These are phyloP conservation scores for Fusarium tricinctum DNA, from an alignment of 2,329 filamentous ascomycete species.

Conservation along the genomic window DNA sequence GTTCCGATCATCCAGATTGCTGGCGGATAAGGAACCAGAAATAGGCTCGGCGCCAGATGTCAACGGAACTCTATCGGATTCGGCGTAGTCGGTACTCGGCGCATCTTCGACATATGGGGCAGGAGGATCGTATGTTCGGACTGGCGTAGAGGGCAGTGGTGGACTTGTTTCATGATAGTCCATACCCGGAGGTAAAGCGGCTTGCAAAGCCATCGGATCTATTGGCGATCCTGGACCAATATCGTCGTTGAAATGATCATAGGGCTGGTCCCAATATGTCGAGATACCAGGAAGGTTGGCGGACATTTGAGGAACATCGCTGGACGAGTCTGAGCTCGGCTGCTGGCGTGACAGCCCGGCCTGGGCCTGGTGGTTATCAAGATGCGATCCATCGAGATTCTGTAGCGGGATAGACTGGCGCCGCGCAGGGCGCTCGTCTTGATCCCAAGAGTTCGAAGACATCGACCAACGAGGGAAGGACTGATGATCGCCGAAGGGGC, in stretches of 20 bases:
- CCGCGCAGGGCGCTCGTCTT: slow-evolving; percentile 47
- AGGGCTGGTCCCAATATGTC: slow-evolving; percentile 67
- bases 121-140: slow-evolving; percentile 51
- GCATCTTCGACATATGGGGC: slow-evolving; percentile 56
- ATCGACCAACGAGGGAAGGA: slow-evolving; percentile 45
- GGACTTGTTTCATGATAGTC: slow-evolving; percentile 48
- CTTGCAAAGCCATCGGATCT: slow-evolving; percentile 67
- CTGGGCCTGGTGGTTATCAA: slow-evolving; percentile 26
- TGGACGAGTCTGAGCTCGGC: slow-evolving; percentile 16
- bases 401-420: slow-evolving; percentile 77
- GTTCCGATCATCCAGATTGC: slow-evolving; percentile 57
- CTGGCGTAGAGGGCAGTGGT: slow-evolving; percentile 42
- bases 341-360: slow-evolving; percentile 28
- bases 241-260: slow-evolving; percentile 56
- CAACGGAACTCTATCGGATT: slow-evolving; percentile 72
- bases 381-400: slow-evolving; percentile 61
- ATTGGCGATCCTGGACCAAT: slow-evolving; percentile 64
- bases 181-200: slow-evolving; percentile 68
- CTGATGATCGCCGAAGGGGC: slow-evolving; percentile 42
- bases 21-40: slow-evolving; percentile 62
- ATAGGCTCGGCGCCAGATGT: slow-evolving; percentile 70
- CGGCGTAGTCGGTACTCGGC: slow-evolving; percentile 57
- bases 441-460: slow-evolving; percentile 50
- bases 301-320: slow-evolving; percentile 38
- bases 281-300: slow-evolving; percentile 61